These are phyloP conservation scores for Globisporangium spiculum DNA, from an alignment of 352 stramenopile genomes.

Conservation along the genomic window DNA sequence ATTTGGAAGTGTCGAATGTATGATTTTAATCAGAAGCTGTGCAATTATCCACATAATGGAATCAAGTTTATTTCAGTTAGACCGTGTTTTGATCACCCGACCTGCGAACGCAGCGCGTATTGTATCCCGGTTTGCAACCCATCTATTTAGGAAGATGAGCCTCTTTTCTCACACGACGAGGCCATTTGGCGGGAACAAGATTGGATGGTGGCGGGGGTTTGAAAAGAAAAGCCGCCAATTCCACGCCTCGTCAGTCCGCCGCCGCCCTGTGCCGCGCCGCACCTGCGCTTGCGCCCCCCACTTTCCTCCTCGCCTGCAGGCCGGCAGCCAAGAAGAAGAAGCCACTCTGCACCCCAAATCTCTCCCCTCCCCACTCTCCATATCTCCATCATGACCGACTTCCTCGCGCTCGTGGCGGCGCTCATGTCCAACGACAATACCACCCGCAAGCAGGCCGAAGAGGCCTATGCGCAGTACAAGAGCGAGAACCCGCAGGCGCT, in stretches of 20 bases:
- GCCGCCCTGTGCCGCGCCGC: too few species aligned
- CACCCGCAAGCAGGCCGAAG: constrained; percentile 69
- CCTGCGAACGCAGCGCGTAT: not conserved
- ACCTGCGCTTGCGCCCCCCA: not conserved
- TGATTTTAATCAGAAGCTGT: too few species aligned
- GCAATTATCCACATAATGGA: too few species aligned
- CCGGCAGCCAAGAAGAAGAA: constrained; percentile 3
- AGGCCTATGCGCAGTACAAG: constrained; percentile 73
- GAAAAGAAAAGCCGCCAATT: constrained; percentile 8
- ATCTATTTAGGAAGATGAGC: not conserved
- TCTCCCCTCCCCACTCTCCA: not conserved
- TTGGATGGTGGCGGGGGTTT: constrained; percentile 1
- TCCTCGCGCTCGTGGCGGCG: constrained; percentile 64
- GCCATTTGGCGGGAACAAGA: constrained; percentile 7
- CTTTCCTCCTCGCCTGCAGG: constrained; percentile 8
- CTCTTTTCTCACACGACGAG: not conserved
- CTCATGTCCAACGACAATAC: constrained; percentile 77
- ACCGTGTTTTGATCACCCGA: too few species aligned
- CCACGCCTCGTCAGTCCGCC: not conserved
- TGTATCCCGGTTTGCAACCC: not conserved
- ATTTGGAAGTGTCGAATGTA: too few species aligned
- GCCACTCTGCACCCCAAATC: not conserved
- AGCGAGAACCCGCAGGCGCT: constrained; percentile 58
- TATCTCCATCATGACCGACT: constrained; percentile 53
- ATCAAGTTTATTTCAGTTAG: too few species aligned